These are phyloP conservation scores for Radiomyces spectabilis DNA, from an alignment of 192 early-diverging fungal species.

Conservation along the genomic window DNA sequence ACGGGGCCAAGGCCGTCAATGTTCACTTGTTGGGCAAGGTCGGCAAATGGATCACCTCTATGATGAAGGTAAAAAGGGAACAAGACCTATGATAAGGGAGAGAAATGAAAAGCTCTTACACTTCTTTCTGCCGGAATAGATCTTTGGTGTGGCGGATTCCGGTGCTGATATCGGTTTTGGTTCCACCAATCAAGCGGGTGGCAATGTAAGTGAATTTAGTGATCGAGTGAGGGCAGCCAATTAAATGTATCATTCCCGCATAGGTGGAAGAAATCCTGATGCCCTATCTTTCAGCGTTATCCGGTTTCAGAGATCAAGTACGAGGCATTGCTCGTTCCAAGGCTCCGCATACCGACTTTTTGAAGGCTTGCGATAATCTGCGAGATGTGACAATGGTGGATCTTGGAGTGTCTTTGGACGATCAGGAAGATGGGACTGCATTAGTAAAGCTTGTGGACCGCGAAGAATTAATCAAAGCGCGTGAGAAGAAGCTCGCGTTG, in stretches of 20 bases:
- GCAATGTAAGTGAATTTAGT: conserved; percentile 26
- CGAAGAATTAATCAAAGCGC: conserved; percentile 55
- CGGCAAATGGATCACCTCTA: conserved; percentile 72
- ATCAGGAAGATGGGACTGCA: conserved; percentile 90
- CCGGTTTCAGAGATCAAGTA: conserved; percentile 85
- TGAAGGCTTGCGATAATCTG: conserved; percentile 77
- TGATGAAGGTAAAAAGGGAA: conserved; percentile 43
- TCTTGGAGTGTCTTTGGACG: conserved; percentile 87
- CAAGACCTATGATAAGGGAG: background rate
- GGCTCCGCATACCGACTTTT: conserved; percentile 39
- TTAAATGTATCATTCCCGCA: background rate
- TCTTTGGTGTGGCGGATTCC: conserved; percentile 74
- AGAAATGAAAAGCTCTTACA: conserved; percentile 1
- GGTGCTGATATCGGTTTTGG: conserved; percentile 65
- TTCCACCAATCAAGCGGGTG: conserved; percentile 24
- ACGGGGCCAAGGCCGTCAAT: conserved; percentile 50
- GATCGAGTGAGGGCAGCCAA: background rate
- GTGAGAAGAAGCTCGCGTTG: conserved; percentile 58
- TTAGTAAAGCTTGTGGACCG: conserved; percentile 86
- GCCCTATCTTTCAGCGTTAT: conserved; percentile 75
- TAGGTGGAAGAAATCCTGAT: conserved; percentile 57
- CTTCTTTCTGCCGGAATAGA: conserved; percentile 7
- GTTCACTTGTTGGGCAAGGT: conserved; percentile 69
- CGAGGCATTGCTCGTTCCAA: conserved; percentile 64
- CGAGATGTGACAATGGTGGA: conserved; percentile 84